These are phyloP conservation scores for Metschnikowia matae DNA, from an alignment of 805 yeast species.

Conservation along the genomic window DNA sequence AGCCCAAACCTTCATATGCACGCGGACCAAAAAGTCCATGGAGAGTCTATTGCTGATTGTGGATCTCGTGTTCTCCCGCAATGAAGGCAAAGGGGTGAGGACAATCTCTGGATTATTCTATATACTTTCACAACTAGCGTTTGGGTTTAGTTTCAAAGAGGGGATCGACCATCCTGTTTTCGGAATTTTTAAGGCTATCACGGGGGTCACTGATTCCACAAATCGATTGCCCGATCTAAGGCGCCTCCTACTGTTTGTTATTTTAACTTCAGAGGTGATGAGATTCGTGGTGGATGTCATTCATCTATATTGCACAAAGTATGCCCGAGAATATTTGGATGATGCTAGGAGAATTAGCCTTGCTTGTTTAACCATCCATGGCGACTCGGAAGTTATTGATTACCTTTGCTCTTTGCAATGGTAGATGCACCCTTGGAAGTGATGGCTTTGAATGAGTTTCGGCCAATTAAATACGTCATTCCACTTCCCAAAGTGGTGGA, in stretches of 20 bases:
- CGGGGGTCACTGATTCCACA: conserved; percentile 2
- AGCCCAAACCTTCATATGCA: not conserved
- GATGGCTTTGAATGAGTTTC: conserved; percentile 54
- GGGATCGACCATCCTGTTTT: conserved; percentile 4
- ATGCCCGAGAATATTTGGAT: conserved; percentile 2
- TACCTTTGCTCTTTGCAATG: conserved; percentile 8
- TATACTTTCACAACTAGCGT: conserved; percentile 14
- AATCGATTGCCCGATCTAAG: conserved; percentile 1
- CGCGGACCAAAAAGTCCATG: not conserved
- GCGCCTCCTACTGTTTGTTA: conserved; percentile 3
- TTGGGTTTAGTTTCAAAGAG: conserved; percentile 8
- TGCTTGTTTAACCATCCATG: conserved; percentile 12
- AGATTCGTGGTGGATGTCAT: conserved; percentile 11
- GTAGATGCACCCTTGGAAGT: conserved; percentile 5
- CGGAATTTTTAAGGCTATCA: conserved; percentile 6
- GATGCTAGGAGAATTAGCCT: conserved; percentile 3
- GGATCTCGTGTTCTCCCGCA: conserved; percentile 5
- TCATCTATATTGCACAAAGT: conserved; percentile 10
- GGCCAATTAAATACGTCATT: conserved; percentile 66
- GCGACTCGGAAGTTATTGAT: conserved; percentile 8
- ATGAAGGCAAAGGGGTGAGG: not conserved
- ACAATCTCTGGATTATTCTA: conserved; percentile 9
- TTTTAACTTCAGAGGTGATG: conserved; percentile 7
- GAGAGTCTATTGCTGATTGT: conserved; percentile 4
- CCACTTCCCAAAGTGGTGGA: conserved; percentile 77